Evolutionary conservation across 768 basidiomycete species (phyloP), one percentile per base, ranked within the genome.

Genomic region (Lentinula edodes): DNA sequence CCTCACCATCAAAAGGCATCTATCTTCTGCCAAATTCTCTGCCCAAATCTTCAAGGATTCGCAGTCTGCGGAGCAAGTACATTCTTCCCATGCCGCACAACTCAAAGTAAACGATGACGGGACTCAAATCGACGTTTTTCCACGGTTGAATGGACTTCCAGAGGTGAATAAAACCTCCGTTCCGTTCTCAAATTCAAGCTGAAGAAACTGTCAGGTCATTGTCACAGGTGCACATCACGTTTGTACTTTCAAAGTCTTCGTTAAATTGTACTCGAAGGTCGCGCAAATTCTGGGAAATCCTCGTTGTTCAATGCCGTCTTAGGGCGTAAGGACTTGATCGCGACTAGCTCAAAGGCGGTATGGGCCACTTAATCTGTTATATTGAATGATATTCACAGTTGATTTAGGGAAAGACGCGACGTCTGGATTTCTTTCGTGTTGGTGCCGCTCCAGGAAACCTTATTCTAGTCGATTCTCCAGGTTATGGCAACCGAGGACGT

Each of bases 221-320:
- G 12, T 56, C 5, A 56, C 55, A 12, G 55, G 55, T 56, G 41
- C 39, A 38, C 15, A 23, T 20, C 10, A 36, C n/a, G 18, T 41
- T 10, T 18, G 18, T 9, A 3, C 8, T 39, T 5, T 7, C 6
- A 3, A 41, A 41, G 18, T 41, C 35, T 41, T 43, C 41, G 9
- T 9, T 28, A 12, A 15, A 56, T 43, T 16, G 6, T 28, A 16
- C 39, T 20, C 16, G 3, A 56, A 89, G 90, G 90, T 18, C 85
- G 90, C 62, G 89, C 90, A 2, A 92, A 92, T 67, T 85, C 79
- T 23, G 90, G 90, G 32, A 92, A 92, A 70, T 91, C 89, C 1
- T 82, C 86, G 3, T 71, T 92, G 35, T 77, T 91, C 8, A 92
- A 91, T 64, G 82, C 85, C 12, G 80, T 91, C 4, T 67, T 90